phyloP scores from a whole-genome alignment of 179 eudicot species.

The Corrigiola litoralis region DNA sequence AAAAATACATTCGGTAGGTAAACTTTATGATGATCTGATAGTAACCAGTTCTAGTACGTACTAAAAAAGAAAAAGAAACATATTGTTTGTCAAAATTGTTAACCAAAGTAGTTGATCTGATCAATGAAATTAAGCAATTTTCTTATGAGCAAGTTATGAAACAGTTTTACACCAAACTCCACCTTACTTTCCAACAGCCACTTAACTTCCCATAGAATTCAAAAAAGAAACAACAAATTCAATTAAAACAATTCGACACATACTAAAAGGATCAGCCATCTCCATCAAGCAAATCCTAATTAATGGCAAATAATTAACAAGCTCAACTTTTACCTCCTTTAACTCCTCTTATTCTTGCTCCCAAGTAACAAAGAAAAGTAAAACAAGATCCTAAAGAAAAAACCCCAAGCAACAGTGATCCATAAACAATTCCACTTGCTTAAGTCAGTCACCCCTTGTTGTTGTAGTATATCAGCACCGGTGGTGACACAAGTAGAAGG shows the following conservation, averaged over 20 bases:
- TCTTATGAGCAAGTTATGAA: slow-evolving; percentile 11
- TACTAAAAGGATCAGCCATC: slow-evolving; percentile 1
- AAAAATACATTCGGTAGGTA: slow-evolving; percentile 4
- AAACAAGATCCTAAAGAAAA: slow-evolving; percentile 63
- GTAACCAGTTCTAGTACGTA: background rate
- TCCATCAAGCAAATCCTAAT: background rate
- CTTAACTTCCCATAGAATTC: background rate
- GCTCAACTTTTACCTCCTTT: slow-evolving; percentile 5
- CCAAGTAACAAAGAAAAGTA: slow-evolving; percentile 54
- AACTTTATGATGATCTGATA: background rate
- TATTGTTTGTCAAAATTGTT: background rate
- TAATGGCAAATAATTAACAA: background rate
- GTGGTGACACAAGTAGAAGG: slow-evolving; percentile 49
- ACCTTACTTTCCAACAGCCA: slow-evolving; percentile 6
- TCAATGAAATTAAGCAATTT: background rate
- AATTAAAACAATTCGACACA: background rate
- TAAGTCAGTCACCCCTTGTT: slow-evolving; percentile 53
- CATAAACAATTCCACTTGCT: slow-evolving; percentile 54
- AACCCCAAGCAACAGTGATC: slow-evolving; percentile 66
- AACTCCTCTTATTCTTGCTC: slow-evolving; percentile 60
- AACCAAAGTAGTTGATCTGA: slow-evolving; percentile 11
- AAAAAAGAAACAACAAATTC: background rate
- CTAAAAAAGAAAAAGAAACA: background rate
- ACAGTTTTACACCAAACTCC: slow-evolving; percentile 23
- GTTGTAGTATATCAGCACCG: slow-evolving; percentile 45